Conservation (phyloP, 1,284 basidiomycete species). For the Marasmius tenuissimus region DNA sequence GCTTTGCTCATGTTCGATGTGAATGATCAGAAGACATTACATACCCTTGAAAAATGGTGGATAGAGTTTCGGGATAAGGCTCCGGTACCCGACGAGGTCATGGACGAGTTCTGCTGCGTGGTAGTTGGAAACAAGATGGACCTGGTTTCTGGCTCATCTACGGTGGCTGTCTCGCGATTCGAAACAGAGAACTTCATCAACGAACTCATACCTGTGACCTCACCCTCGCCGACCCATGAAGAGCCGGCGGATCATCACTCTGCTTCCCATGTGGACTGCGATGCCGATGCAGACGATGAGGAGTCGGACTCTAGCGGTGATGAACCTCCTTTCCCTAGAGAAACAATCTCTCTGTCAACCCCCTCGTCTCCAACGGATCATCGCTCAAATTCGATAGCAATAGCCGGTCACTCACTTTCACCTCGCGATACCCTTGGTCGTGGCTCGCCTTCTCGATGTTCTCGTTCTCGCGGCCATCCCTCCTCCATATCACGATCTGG, state of each 20-base stretch:
- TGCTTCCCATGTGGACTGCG: neutral
- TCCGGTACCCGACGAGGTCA: conserved; percentile 62
- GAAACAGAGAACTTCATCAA: neutral
- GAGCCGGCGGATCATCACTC: neutral
- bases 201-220: neutral
- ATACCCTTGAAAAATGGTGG: conserved; percentile 73
- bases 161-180: neutral
- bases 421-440: conserved; percentile 19
- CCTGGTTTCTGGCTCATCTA: conserved; percentile 29
- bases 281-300: conserved; percentile 7
- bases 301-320: conserved; percentile 11
- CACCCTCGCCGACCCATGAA: neutral
- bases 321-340: conserved; percentile 14
- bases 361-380: neutral
- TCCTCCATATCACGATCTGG: conserved; percentile 42
- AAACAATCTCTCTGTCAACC: conserved; percentile 7
- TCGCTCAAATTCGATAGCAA: conserved; percentile 31
- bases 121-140: conserved; percentile 84
- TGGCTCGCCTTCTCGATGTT: conserved; percentile 16
- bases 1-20: conserved; percentile 81
- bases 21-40: conserved; percentile 59
- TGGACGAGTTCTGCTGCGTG: conserved; percentile 66
- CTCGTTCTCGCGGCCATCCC: conserved; percentile 27
- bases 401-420: conserved; percentile 20
- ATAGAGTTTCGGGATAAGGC: conserved; percentile 65